Base-by-base conservation (phyloP, 306 rosid genomes). In the Luffa aegyptiaca region DNA sequence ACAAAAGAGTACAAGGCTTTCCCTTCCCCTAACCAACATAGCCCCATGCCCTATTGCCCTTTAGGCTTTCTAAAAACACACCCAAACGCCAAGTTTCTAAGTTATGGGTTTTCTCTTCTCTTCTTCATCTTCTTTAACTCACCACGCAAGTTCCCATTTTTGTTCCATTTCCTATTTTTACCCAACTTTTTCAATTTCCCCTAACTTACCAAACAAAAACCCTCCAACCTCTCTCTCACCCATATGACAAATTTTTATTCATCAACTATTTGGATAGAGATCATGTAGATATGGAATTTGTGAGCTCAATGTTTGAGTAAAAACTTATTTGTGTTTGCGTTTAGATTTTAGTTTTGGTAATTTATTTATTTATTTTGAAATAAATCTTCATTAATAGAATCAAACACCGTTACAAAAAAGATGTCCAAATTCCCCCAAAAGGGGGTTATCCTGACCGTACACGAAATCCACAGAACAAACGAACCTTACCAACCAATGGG, bases 141-240 rank as follows among this genome's bases (percentile, higher is more conserved):
- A 71, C 76, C 76, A 71, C 56, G 53, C 76, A 71, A 71, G 8
- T 41, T 71, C 52, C 77, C 77, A 48, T 46, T 46, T 21, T 62
- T 26, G 10, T 21, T 59, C 36, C 55, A 51, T 51, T 51, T 14
- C 55, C 7, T 14, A 62, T 31, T 62, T 70, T 70, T 7, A 41
- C 35, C 55, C 76, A 70, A 70, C 52, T 71, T 21, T 71, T 10
- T 48, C 37, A 20, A 12, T 45, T 71, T 71, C 77, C n/a, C 77
- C 57, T 0, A 71, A 71, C 57, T 45, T 11, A 46, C 77, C 57
- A 12, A 71, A 71, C 77, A 71, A n/a, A 71, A n/a, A 21, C 11
- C 55, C 56, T 42, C 56, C 57, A 46, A 71, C n/a, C 46, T 37
- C 12, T 46, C 37, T 42, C 56, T 10, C 76, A 44, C 33, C 57